These are phyloP conservation scores for Prinsepia uniflora DNA, from an alignment of 306 rosid genomes.

Conservation along the genomic window DNA sequence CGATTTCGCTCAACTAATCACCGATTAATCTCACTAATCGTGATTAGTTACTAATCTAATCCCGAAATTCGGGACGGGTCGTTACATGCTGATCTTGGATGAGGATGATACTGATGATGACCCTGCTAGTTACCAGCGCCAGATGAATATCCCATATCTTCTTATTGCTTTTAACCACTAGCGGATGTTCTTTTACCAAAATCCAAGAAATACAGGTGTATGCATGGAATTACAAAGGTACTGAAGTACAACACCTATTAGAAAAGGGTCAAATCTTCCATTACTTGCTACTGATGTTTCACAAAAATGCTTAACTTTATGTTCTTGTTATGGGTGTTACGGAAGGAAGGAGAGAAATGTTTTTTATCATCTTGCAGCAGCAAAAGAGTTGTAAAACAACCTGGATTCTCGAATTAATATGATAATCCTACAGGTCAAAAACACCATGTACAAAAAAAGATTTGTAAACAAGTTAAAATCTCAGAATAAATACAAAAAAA, in stretches of 20 bases:
- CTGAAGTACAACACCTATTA: background rate
- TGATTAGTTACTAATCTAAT: no score
- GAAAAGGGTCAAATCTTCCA: background rate
- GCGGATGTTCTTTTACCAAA: background rate
- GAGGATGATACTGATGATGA: slow-evolving; percentile 39
- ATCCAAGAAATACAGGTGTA: background rate
- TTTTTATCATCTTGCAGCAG: slow-evolving; percentile 8
- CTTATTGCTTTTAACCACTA: background rate
- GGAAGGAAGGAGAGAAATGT: background rate
- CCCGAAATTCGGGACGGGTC: no score
- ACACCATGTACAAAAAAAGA: no score
- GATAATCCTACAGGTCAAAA: no score
- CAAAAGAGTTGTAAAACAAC: background rate
- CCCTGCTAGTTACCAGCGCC: slow-evolving; percentile 45
- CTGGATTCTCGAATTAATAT: no score
- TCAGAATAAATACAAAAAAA: no score
- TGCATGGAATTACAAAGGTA: background rate
- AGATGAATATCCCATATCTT: slow-evolving; percentile 45
- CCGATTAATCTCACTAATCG: no score
- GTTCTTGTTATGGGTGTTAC: background rate
- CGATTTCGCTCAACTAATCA: no score
- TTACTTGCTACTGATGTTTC: background rate
- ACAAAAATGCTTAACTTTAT: background rate
- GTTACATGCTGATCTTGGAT: no score
- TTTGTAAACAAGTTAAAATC: no score